Evolutionary conservation across 306 rosid genomes (phyloP).

Genomic region (Cicer judaicum): DNA sequence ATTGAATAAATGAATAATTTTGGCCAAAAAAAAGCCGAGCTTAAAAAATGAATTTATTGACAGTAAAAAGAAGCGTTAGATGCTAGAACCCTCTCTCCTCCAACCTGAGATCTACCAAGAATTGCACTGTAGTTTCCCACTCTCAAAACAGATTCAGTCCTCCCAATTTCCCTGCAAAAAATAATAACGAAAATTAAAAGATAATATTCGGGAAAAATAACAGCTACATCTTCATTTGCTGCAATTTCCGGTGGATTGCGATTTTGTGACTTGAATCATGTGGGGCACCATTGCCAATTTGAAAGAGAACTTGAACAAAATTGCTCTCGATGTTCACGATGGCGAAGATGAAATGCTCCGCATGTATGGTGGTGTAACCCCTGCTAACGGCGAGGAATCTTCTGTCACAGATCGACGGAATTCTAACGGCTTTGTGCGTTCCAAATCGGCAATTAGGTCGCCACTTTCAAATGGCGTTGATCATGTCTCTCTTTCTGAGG

Average conservation of each 20-base stretch:
- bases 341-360: conserved; percentile 54
- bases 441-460: conserved; percentile 54
- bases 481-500: conserved; percentile 58
- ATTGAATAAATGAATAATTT: too few relatives aligned
- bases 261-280: conserved; percentile 50
- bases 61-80: not conserved
- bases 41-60: not conserved
- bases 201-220: not conserved
- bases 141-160: conserved; percentile 31
- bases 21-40: too few relatives aligned
- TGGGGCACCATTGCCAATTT: conserved; percentile 83
- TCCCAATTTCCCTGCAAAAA: too few relatives aligned
- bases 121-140: not conserved
- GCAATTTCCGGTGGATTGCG: conserved; percentile 24
- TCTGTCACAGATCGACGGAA: conserved; percentile 71
- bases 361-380: conserved; percentile 46
- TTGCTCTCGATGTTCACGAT: conserved; percentile 79
- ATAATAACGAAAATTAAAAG: not conserved
- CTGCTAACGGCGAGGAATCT: conserved; percentile 45
- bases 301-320: conserved; percentile 84
- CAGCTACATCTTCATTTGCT: conserved; percentile 10
- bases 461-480: conserved; percentile 58
- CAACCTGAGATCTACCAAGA: not conserved
- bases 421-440: conserved; percentile 67
- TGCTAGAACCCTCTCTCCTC: not conserved